Percentiles rank a stretch among this genome's conserved stretches.
These are phyloP conservation scores for Phyllosticta paracitricarpa DNA, from an alignment of 2,329 filamentous ascomycete species.

Conservation along the genomic window DNA sequence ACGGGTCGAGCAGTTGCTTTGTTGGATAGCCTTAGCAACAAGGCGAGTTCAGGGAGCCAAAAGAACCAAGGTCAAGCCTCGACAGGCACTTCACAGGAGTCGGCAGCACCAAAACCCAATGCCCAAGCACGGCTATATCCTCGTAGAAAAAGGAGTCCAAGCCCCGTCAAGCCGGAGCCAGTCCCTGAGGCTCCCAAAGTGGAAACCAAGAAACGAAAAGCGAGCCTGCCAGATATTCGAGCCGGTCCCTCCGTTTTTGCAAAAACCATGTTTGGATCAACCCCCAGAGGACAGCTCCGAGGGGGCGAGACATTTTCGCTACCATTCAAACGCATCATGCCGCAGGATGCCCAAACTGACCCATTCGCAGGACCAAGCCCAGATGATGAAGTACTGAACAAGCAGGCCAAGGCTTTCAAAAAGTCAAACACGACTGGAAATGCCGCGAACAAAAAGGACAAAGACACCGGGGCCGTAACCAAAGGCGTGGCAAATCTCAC, in stretches of 20 bases:
- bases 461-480: conserved; percentile 31
- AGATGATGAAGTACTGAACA: conserved; percentile 78
- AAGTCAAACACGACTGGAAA: conserved; percentile 17
- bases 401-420: conserved; percentile 50
- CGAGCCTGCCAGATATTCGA: conserved; percentile 26
- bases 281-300: conserved; percentile 2
- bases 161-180: background rate
- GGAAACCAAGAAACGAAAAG: background rate
- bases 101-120: background rate
- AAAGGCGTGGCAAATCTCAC: conserved; percentile 39
- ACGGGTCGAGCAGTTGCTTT: conserved; percentile 31
- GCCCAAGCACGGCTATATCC: background rate
- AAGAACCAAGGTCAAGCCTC: conserved; percentile 13
- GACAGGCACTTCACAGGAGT: background rate
- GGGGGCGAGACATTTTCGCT: conserved; percentile 21
- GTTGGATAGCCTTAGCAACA: conserved; percentile 32
- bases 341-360: conserved; percentile 37
- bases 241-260: conserved; percentile 44
- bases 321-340: conserved; percentile 27
- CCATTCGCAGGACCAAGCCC: conserved; percentile 81
- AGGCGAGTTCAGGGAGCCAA: conserved; percentile 13
- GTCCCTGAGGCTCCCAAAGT: background rate
- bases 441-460: conserved; percentile 11
- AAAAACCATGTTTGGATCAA: conserved; percentile 35
- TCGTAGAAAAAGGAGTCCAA: conserved; percentile 4